Evolutionary conservation across 495 filamentous ascomycete species (phyloP).

Genomic region (Aspergillus sparsus): DNA sequence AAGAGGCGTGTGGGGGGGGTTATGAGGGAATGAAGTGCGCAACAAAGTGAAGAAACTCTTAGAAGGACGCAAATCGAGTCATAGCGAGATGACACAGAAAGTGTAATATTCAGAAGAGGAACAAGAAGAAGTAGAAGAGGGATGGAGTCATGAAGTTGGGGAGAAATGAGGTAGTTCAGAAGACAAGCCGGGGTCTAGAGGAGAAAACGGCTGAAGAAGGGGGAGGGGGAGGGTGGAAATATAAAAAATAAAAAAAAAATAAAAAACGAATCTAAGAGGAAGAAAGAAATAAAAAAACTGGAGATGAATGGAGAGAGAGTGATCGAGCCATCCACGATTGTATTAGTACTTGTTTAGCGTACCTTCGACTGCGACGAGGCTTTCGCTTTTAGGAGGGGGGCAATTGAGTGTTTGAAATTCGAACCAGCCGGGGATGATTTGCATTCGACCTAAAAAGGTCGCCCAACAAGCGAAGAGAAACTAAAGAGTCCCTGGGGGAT

Average conservation of each 20-base stretch:
- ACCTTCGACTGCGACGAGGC: not conserved
- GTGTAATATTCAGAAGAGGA: not conserved
- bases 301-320: not conserved
- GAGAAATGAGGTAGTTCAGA: no score
- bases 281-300: not conserved
- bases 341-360: constrained; percentile 3
- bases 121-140: not conserved
- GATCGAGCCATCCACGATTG: constrained; percentile 5
- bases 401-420: constrained; percentile 1
- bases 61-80: not conserved
- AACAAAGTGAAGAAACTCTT: not conserved
- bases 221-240: not conserved
- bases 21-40: not conserved
- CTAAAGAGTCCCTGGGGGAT: constrained; percentile 10
- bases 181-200: constrained; percentile 7
- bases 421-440: not conserved
- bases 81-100: not conserved
- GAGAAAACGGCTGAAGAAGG: constrained; percentile 12
- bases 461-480: not conserved
- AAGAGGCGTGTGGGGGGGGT: not conserved
- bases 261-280: not conserved
- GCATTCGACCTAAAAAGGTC: not conserved
- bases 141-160: not conserved
- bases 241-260: not conserved
- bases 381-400: not conserved